These are phyloP conservation scores for Peronosclerospora sorghi DNA, from an alignment of 352 stramenopile species.

Conservation along the genomic window DNA sequence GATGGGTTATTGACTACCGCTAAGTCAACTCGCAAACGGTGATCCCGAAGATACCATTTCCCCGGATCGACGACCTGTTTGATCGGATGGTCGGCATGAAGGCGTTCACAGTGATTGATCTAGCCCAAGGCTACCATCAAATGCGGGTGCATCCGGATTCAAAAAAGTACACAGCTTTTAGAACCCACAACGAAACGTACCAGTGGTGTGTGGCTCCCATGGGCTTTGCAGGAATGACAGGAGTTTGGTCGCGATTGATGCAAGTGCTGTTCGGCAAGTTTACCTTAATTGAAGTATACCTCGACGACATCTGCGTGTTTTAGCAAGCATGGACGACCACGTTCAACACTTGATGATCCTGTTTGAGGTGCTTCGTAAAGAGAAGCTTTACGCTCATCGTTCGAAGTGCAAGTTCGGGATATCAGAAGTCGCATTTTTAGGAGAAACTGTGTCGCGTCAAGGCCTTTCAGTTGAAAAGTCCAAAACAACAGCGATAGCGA, in stretches of 20 bases:
- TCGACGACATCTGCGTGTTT: background rate
- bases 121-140: no score
- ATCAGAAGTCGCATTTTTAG: background rate
- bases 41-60: background rate
- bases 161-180: no score
- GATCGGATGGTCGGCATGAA: no score
- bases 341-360: background rate
- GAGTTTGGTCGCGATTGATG: background rate
- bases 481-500: background rate
- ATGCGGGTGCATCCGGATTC: no score
- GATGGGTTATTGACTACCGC: background rate
- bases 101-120: no score
- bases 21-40: background rate
- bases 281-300: background rate
- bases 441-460: background rate
- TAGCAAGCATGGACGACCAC: background rate
- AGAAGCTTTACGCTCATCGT: background rate
- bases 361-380: background rate
- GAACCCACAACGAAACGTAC: no score
- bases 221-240: background rate
- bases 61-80: background rate
- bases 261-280: background rate
- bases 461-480: background rate
- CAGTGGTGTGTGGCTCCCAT: background rate
- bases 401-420: background rate